Percentiles rank a stretch among this genome's conserved stretches.
phyloP scores from a whole-genome alignment of 805 yeast species.

The Lipomyces spencermartinsiae region DNA sequence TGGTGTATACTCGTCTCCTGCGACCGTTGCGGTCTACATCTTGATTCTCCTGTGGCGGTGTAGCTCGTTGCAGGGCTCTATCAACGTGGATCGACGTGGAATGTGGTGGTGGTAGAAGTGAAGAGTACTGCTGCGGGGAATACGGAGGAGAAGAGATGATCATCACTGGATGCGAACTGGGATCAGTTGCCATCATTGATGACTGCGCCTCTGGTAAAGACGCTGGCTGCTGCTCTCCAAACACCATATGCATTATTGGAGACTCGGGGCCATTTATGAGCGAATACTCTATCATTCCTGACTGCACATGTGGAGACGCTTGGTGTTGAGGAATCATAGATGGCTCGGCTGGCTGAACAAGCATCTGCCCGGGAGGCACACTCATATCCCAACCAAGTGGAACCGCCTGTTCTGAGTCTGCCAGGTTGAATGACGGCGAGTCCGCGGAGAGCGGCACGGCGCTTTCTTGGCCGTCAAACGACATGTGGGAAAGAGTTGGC shows the following conservation, averaged over 20 bases:
- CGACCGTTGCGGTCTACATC: conserved; percentile 33
- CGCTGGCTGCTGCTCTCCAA: neutral
- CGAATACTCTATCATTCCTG: neutral
- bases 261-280: neutral
- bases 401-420: neutral
- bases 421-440: neutral
- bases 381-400: neutral
- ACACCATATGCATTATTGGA: neutral
- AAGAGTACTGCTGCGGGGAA: neutral
- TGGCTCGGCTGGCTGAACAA: neutral
- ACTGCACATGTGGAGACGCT: neutral
- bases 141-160: neutral
- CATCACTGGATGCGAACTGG: neutral
- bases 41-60: conserved; percentile 5
- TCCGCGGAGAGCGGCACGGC: neutral
- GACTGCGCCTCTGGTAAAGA: neutral
- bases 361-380: neutral
- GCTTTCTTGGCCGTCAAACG: neutral
- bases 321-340: neutral
- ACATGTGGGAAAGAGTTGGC: neutral
- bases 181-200: neutral
- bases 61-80: neutral
- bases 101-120: neutral
- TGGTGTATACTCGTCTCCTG: conserved; percentile 29
- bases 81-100: neutral